A percentile compares a stretch with the other conserved stretches of the same genome.
Conservation (phyloP, 2,329 filamentous ascomycete genomes). For the Scedosporium apiospermum region DNA sequence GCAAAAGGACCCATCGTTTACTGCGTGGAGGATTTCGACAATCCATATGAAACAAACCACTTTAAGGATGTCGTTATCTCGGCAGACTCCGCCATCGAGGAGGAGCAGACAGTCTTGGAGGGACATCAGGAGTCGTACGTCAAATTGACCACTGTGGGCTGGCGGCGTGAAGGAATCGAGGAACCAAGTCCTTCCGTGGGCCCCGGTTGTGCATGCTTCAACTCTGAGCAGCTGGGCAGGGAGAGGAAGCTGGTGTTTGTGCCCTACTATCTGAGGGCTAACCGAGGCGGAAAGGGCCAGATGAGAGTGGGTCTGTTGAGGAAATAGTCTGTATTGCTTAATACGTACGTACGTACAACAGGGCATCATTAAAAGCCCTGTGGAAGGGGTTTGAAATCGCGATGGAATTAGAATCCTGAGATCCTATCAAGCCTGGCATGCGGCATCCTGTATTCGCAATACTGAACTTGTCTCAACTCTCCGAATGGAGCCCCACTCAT, state of each 20-base stretch:
- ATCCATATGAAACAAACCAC: slow-evolving; percentile 44
- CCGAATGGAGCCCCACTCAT: no score
- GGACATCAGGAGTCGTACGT: slow-evolving; percentile 18
- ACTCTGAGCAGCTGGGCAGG: slow-evolving; percentile 8
- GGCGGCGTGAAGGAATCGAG: slow-evolving; percentile 12
- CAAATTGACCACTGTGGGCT: slow-evolving; percentile 14
- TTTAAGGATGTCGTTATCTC: slow-evolving; percentile 34
- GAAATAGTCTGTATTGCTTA: no score
- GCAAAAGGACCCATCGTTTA: slow-evolving; percentile 50
- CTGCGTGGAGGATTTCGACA: slow-evolving; percentile 51
- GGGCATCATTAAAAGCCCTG: no score
- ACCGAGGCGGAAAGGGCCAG: slow-evolving; percentile 42
- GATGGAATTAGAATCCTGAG: no score
- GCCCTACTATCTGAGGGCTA: slow-evolving; percentile 46
- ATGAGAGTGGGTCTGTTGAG: slow-evolving; percentile 36
- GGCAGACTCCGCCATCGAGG: slow-evolving; percentile 10
- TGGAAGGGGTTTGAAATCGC: no score
- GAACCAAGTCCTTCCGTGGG: neutral
- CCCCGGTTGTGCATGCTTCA: slow-evolving; percentile 8
- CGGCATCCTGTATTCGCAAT: no score
- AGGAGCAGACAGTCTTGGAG: slow-evolving; percentile 13
- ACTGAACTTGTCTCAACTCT: no score
- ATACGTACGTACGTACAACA: no score
- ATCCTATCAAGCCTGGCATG: no score
- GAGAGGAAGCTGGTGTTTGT: slow-evolving; percentile 34